Evolutionary conservation across 768 basidiomycete species (phyloP), one percentile per base, ranked within the genome.

Genomic region (Pholiota conissans): DNA sequence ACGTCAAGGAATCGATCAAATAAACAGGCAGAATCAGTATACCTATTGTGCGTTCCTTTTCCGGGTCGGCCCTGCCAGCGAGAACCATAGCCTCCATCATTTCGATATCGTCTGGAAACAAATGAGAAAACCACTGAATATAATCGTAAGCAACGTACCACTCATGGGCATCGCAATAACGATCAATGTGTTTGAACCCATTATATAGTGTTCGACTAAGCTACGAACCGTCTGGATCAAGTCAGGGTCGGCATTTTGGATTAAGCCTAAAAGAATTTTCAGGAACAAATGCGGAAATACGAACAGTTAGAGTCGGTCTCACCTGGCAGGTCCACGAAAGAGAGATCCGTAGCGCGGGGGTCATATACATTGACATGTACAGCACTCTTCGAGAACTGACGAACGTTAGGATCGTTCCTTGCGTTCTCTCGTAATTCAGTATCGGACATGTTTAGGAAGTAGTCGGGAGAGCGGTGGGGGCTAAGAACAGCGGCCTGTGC

Each of bases 101-200:
- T 58, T 89, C 78, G 27, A 87, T 79, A 48, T 91, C 89, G 48
- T 87, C 89, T 90, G 18, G 35, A 16, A 48, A 32, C 30, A 32
- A 6, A 6, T 32, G 13, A 32, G 30, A 32, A 6, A 32, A 32
- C 13, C 30, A 32, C 6, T 6, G 30, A 32, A 32, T 32, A 6
- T 32, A n/a, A n/a, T n/a, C n/a, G n/a, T n/a, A n/a, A n/a, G n/a
- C n/a, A 13, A 32, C 67, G 58, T 58, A 85, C 87, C 86, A 49
- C 73, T 81, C 77, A 87, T 85, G 0, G 89, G 86, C 52, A 89
- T 81, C 0, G 85, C 81, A 0, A 89, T 79, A 1, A 91, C 75
- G 52, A 90, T 84, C 10, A 91, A 65, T 0, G 84, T 83, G 48
- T 86, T 85, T 9, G 69, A 58, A n/a, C 69, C 70, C 5, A 40